Conservation (phyloP, 2,329 filamentous ascomycete species). For the Aspergillus sp. region DNA sequence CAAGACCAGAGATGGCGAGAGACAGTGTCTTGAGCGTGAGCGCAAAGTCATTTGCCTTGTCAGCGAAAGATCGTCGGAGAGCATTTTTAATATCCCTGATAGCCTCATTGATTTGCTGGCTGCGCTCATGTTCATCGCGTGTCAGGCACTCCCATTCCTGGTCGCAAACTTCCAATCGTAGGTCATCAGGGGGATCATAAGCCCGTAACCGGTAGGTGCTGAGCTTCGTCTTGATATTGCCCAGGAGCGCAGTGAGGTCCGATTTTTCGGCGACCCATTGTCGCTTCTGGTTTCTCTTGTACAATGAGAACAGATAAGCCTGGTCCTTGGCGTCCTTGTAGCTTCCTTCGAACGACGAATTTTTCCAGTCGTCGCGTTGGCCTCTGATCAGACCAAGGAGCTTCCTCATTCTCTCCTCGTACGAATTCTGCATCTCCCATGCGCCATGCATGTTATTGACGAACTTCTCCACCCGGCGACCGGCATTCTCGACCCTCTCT, state of each 20-base stretch:
- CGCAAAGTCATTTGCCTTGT: conserved; percentile 97
- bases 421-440: conserved; percentile 98
- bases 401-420: conserved; percentile 80
- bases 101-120: conserved; percentile 93
- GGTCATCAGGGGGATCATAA: conserved; percentile 78
- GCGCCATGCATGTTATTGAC: conserved; percentile 98
- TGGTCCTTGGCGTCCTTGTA: conserved; percentile 89
- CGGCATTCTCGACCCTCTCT: conserved; percentile 96
- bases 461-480: conserved; percentile 93
- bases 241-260: conserved; percentile 80
- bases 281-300: conserved; percentile 84
- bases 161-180: conserved; percentile 75
- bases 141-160: conserved; percentile 71
- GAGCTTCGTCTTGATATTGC: conserved; percentile 98
- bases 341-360: conserved; percentile 76
- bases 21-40: conserved; percentile 91
- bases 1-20: conserved; percentile 87
- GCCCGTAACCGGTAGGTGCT: conserved; percentile 86
- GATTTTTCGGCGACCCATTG: conserved; percentile 98
- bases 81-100: conserved; percentile 98
- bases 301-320: conserved; percentile 68
- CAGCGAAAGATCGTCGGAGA: conserved; percentile 82
- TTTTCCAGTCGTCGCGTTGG: conserved; percentile 68
- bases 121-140: conserved; percentile 74
- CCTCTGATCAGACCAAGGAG: conserved; percentile 64